Evolutionary conservation across 441 rosid species (phyloP).

Genomic region (Adansonia gregorii): DNA sequence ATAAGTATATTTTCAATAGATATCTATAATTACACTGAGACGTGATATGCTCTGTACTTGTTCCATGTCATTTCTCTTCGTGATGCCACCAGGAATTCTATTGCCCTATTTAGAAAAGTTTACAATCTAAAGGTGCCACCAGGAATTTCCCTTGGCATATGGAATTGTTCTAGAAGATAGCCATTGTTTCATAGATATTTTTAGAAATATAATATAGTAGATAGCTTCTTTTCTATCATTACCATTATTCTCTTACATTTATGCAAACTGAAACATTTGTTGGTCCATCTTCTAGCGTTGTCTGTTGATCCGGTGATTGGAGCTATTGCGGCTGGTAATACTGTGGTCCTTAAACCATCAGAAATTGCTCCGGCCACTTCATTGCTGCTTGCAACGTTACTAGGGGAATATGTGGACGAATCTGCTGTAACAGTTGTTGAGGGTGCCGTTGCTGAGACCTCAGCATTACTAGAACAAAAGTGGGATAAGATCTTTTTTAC

Average conservation of each 20-base stretch:
- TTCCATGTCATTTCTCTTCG: background rate
- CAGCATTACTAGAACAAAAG: conserved; percentile 59
- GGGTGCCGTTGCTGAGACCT: conserved; percentile 62
- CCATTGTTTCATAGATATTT: background rate
- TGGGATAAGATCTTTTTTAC: conserved; percentile 79
- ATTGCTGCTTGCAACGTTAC: conserved; percentile 43
- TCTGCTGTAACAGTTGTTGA: conserved; percentile 55
- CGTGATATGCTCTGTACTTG: background rate
- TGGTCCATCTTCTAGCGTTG: conserved; percentile 43
- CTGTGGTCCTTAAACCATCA: conserved; percentile 72
- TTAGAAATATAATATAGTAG: background rate
- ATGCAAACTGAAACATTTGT: conserved; percentile 8
- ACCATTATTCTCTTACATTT: background rate
- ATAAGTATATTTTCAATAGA: background rate
- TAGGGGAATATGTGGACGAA: conserved; percentile 52
- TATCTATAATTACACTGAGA: background rate
- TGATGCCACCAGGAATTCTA: background rate
- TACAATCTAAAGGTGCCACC: background rate
- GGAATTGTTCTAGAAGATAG: conserved; percentile 7
- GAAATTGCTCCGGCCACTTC: conserved; percentile 73
- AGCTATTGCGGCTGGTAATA: conserved; percentile 78
- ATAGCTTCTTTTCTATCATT: background rate
- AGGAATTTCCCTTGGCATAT: background rate
- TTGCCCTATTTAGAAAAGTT: background rate
- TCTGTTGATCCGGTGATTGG: conserved; percentile 75